Percentiles rank a stretch among this genome's conserved stretches.
Evolutionary conservation across 2,329 filamentous ascomycete species (phyloP).

Genomic region (Curvularia hawaiiensis): DNA sequence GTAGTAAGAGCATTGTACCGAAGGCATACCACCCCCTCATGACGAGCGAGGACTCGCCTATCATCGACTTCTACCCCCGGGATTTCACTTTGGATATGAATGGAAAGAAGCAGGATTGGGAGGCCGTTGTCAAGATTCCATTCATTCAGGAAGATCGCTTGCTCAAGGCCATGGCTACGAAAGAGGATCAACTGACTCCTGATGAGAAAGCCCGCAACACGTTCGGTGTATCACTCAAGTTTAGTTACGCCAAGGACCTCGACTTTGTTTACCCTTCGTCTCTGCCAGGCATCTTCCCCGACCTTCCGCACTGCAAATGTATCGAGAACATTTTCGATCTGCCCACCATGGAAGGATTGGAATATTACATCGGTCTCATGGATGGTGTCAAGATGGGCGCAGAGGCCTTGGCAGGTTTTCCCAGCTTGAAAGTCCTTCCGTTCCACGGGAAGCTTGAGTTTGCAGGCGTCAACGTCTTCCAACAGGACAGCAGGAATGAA

Average conservation of each 20-base stretch:
- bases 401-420: constrained; percentile 90
- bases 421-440: constrained; percentile 83
- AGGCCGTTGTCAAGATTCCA: constrained; percentile 97
- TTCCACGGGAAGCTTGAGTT: constrained; percentile 82
- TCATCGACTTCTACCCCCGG: constrained; percentile 96
- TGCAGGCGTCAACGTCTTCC: constrained; percentile 92
- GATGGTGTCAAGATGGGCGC: constrained; percentile 82
- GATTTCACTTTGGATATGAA: constrained; percentile 99
- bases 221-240: constrained; percentile 92
- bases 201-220: constrained; percentile 84
- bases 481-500: constrained; percentile 93
- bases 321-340: constrained; percentile 96
- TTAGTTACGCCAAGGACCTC: constrained; percentile 78
- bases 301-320: constrained; percentile 84
- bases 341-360: constrained; percentile 86
- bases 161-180: constrained; percentile 82
- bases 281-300: constrained; percentile 86
- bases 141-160: constrained; percentile 95
- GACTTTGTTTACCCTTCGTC: constrained; percentile 88
- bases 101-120: constrained; percentile 99
- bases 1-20: constrained; percentile 96
- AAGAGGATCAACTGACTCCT: constrained; percentile 75
- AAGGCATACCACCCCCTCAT: constrained; percentile 86
- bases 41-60: constrained; percentile 87
- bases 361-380: constrained; percentile 82